Base-by-base conservation (phyloP, 1,284 basidiomycete genomes). In the Lentinula novae-zelandiae region DNA sequence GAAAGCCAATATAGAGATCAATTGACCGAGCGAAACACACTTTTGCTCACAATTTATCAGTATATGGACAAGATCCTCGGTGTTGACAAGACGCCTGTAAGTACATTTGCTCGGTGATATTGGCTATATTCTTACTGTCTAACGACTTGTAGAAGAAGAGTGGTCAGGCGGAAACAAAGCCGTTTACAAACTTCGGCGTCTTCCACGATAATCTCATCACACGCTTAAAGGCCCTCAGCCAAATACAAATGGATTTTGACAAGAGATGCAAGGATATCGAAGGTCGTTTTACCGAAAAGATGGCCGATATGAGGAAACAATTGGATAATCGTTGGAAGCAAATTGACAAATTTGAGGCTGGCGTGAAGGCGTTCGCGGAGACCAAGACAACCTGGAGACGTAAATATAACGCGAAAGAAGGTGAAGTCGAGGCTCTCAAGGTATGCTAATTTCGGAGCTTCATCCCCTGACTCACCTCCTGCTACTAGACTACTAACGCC, bases 121-220 rank as follows among this genome's bases (percentile, higher is more conserved):
- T 58, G 20, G 15, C 39, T 62, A 33, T 42, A 53, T 39, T 3
- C 13, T 53, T 20, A 46, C 58, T 56, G 31, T 17, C 57, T 38
- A 49, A 13, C 57, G 46, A 55, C 56, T 9, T 9, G 1, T 39
- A 90, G 87, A 90, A 90, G 74, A 90, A 88, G 69, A 78, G 83
- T 3, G 78, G 82, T 1, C 82, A 87, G 62, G 86, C 87, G 0
- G 92, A 95, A 71, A 91, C 91, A 2, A 95, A 94, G 69, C 93
- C 94, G 0, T 95, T 93, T 72, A 93, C 92, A 38, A 96, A 97
- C 77, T 98, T 98, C 71, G 78, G 82, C 64, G 89, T 95, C 61
- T 98, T 99, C 82, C 93, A 96, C 67, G 95, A 98, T 73, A 94
- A 93, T 65, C 83, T 99, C n/a, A 87, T 97, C 68, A 85, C 87